phyloP scores from a whole-genome alignment of 2,329 filamentous ascomycete species.

The Fusarium odoratissimum region DNA sequence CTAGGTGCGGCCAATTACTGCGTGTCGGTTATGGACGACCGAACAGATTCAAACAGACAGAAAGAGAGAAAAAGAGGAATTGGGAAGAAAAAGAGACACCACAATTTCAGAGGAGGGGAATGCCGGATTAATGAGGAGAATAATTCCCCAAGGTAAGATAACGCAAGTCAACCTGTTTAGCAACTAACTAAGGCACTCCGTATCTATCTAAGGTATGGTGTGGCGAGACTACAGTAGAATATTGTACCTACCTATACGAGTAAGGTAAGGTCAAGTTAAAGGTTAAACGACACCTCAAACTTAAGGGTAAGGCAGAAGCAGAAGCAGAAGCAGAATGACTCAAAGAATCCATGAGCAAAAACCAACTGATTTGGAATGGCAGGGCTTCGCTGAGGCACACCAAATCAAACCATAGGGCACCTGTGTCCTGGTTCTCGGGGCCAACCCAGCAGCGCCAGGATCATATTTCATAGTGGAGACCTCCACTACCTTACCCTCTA shows the following conservation, averaged over 20 bases:
- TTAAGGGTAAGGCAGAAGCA: background rate
- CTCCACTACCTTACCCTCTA: background rate
- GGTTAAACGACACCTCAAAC: constrained; percentile 9
- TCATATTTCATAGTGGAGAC: constrained; percentile 33
- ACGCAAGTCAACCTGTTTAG: constrained; percentile 5
- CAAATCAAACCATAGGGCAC: constrained; percentile 13
- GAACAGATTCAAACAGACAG: constrained; percentile 32
- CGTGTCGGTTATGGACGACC: constrained; percentile 25
- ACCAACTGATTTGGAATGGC: constrained; percentile 26
- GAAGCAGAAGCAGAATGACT: background rate
- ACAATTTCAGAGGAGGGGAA: constrained; percentile 24
- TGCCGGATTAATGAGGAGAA: constrained; percentile 35
- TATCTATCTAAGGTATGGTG: constrained; percentile 9
- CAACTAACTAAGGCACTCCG: background rate
- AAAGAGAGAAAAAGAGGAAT: background rate
- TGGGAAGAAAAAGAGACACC: constrained; percentile 10
- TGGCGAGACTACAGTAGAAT: background rate
- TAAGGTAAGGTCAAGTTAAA: constrained; percentile 21
- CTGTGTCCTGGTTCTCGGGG: constrained; percentile 46
- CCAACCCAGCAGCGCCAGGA: constrained; percentile 42
- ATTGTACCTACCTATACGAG: constrained; percentile 9
- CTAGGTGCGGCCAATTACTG: constrained; percentile 35
- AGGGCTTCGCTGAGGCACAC: background rate
- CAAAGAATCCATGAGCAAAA: constrained; percentile 8
- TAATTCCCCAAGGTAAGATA: constrained; percentile 17